Conservation (phyloP, 768 basidiomycete species). For the Tylopilus plumbeoviolaceoides region DNA sequence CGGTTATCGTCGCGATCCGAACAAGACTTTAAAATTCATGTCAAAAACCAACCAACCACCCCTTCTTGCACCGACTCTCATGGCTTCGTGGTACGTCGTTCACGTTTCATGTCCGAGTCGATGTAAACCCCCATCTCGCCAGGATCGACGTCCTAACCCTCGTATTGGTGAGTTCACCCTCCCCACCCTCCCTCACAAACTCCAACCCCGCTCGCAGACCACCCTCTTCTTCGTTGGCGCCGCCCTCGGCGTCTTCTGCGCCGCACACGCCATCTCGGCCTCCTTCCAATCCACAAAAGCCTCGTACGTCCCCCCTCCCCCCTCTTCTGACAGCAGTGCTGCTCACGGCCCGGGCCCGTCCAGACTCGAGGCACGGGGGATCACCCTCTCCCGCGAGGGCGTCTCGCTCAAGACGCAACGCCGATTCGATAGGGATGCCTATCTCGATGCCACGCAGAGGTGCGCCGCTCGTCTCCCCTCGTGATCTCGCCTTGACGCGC, state of each 20-base stretch:
- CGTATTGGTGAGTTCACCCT: slow-evolving; percentile 3
- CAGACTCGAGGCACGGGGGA: slow-evolving; percentile 49
- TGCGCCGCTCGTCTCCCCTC: slow-evolving; percentile 16
- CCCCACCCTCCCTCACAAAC: too few species aligned
- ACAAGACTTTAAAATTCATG: too few species aligned
- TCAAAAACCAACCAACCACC: too few species aligned
- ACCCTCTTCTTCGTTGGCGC: slow-evolving; percentile 43
- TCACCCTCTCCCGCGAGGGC: slow-evolving; percentile 55
- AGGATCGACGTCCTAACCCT: slow-evolving; percentile 22
- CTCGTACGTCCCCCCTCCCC: slow-evolving; percentile 43
- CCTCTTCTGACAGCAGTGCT: too few species aligned
- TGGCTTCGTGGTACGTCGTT: slow-evolving; percentile 15
- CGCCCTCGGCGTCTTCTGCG: slow-evolving; percentile 40
- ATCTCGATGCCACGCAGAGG: slow-evolving; percentile 74
- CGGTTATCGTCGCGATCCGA: too few species aligned
- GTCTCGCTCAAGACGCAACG: slow-evolving; percentile 62
- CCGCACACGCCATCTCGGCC: slow-evolving; percentile 37
- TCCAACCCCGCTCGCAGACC: too few species aligned
- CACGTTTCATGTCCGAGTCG: background rate
- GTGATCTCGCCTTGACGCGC: too few species aligned
- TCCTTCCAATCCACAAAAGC: slow-evolving; percentile 49
- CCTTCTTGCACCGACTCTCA: background rate
- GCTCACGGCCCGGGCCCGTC: too few species aligned
- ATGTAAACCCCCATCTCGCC: background rate
- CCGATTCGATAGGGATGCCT: slow-evolving; percentile 57